phyloP scores from a whole-genome alignment of 1,284 basidiomycete species.

The Sanghuangporus weigelae region DNA sequence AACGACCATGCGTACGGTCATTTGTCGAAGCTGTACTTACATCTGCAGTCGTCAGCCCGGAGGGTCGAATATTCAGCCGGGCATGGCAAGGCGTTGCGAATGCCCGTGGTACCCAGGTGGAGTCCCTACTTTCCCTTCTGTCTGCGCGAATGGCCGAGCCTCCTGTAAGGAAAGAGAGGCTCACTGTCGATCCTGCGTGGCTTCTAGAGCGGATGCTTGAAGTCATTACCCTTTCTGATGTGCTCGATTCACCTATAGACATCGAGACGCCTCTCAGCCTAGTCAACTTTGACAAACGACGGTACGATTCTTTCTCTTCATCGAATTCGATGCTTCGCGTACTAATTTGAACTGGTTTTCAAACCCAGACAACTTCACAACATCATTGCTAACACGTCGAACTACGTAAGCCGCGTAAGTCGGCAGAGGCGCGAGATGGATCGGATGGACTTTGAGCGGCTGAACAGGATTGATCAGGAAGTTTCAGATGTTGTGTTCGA shows the following conservation, averaged over 20 bases:
- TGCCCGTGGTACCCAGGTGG: slow-evolving; percentile 51
- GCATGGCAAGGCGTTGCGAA: slow-evolving; percentile 69
- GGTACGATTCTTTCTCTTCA: slow-evolving; percentile 38
- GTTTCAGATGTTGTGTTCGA: slow-evolving; percentile 56
- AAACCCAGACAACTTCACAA: slow-evolving; percentile 54
- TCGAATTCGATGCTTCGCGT: not conserved
- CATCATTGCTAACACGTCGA: slow-evolving; percentile 49
- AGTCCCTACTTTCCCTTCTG: slow-evolving; percentile 54
- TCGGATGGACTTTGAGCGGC: slow-evolving; percentile 62
- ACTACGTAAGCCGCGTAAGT: slow-evolving; percentile 38
- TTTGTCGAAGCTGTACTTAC: slow-evolving; percentile 71
- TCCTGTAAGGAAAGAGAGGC: slow-evolving; percentile 40
- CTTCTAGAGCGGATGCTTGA: slow-evolving; percentile 74
- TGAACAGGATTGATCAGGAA: slow-evolving; percentile 69
- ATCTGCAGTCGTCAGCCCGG: slow-evolving; percentile 66
- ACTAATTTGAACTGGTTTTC: slow-evolving; percentile 16
- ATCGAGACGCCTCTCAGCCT: slow-evolving; percentile 44
- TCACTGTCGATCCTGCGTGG: slow-evolving; percentile 77
- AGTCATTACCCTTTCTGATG: slow-evolving; percentile 66
- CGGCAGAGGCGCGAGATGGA: slow-evolving; percentile 50
- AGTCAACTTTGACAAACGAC: slow-evolving; percentile 76
- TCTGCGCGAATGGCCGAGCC: slow-evolving; percentile 41
- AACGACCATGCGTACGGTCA: slow-evolving; percentile 61
- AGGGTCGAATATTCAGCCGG: slow-evolving; percentile 64
- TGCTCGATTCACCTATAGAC: slow-evolving; percentile 47